Evolutionary conservation across 805 yeast species (phyloP).

Genomic region (Saccharomycopsis fodiens): DNA sequence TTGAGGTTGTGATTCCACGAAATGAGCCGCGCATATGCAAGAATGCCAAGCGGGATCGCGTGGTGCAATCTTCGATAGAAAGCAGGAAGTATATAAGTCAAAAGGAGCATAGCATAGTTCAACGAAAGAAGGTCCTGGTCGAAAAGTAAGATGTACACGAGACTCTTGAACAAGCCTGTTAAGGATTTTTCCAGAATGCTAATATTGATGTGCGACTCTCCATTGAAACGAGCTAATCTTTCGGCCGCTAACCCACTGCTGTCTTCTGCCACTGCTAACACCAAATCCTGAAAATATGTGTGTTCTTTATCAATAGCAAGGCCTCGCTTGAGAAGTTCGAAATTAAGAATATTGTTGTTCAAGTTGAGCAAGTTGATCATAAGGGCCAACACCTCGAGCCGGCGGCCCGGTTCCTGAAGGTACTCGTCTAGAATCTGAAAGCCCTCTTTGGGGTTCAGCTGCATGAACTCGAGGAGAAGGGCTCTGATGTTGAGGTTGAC

Average conservation of each 20-base stretch:
- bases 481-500: slow-evolving; percentile 19
- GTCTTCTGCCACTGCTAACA: not conserved
- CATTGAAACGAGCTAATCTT: not conserved
- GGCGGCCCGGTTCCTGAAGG: slow-evolving; percentile 3
- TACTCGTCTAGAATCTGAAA: slow-evolving; percentile 18
- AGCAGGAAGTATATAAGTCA: slow-evolving; percentile 10
- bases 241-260: slow-evolving; percentile 1
- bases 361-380: slow-evolving; percentile 7
- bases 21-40: slow-evolving; percentile 12
- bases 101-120: slow-evolving; percentile 10
- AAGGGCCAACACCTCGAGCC: slow-evolving; percentile 12
- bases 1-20: slow-evolving; percentile 14
- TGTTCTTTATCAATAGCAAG: not conserved
- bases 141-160: slow-evolving; percentile 11
- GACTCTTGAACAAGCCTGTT: slow-evolving; percentile 11
- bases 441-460: slow-evolving; percentile 13
- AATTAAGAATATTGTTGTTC: slow-evolving; percentile 6
- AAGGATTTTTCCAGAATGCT: not conserved
- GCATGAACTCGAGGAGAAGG: slow-evolving; percentile 15
- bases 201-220: not conserved
- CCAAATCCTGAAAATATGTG: slow-evolving; percentile 5
- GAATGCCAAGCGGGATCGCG: slow-evolving; percentile 1
- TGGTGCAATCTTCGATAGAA: slow-evolving; percentile 5
- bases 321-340: slow-evolving; percentile 6
- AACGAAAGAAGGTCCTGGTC: slow-evolving; percentile 16